Base-by-base conservation (phyloP, 257 asterid genomes). In the Knoxia roxburghii region DNA sequence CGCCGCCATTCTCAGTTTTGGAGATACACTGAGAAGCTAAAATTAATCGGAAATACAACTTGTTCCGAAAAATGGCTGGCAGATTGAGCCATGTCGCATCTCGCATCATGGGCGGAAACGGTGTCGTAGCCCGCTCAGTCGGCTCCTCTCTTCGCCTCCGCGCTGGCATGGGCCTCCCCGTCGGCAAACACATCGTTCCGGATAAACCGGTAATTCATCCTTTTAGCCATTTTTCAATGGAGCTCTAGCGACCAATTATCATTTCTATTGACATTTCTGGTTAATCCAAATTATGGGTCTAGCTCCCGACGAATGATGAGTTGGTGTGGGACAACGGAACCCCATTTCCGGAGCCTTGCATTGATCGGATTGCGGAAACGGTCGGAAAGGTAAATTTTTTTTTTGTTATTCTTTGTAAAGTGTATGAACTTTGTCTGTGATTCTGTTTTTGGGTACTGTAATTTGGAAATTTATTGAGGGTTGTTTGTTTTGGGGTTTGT, bases 121-220 rank as follows among this genome's bases (percentile, higher is more conserved):
- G 88, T 64, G 83, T 83, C 20, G 93, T 86, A 27, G 67, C 89
- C 9, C 93, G 93, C 63, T 84, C 98, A 68, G 81, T 79, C 52
- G 78, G 86, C 45, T 77, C 91, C 37, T 89, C 98, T 41, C 83
- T 92, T 68, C 95, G 98, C 18, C 88, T 75, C 53, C 92, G 96
- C 43, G 73, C 98, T 75, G 97, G 97, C 67, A 89, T 92, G 98
- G 96, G 98, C 32, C 93, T 89, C 62, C 96, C 96, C 54, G 97
- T 87, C 65, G 97, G 98, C 35, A 87, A 86, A 76, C 98, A 88
- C 75, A 83, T 86, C 69, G 97, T 92, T 61, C 98, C 98, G 18
- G 87, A 87, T 65, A 89, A 77, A 67, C 98, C 97, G 63, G 97
- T 92, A 78, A 73, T n/a, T 10, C 1, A 0, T 24, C 23, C 21